phyloP scores from a whole-genome alignment of 2,329 filamentous ascomycete species.

The Dactylellina sp. region DNA sequence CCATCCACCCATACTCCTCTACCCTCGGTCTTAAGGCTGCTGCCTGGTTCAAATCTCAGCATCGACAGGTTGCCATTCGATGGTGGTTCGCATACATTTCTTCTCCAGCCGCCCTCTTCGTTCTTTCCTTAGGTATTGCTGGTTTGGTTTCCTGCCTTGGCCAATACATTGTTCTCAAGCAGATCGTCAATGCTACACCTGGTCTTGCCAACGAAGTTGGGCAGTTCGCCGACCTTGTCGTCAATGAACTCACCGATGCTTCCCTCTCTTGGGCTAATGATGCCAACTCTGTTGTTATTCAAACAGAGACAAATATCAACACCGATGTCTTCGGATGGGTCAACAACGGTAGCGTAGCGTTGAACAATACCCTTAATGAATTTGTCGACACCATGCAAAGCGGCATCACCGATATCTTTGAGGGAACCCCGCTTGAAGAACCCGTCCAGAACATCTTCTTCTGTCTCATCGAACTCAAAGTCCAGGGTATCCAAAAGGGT shows the following conservation, averaged over 20 bases:
- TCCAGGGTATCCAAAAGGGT: slow-evolving; percentile 84
- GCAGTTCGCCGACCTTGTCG: slow-evolving; percentile 81
- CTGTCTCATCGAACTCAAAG: slow-evolving; percentile 88
- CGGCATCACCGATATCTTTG: slow-evolving; percentile 81
- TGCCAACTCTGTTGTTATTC: slow-evolving; percentile 77
- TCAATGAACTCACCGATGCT: slow-evolving; percentile 76
- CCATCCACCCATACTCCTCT: slow-evolving; percentile 81
- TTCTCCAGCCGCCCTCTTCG: slow-evolving; percentile 83
- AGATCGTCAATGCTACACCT: slow-evolving; percentile 80
- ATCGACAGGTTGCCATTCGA: slow-evolving; percentile 78
- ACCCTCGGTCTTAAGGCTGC: slow-evolving; percentile 77
- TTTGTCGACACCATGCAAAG: slow-evolving; percentile 83
- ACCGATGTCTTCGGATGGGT: slow-evolving; percentile 87
- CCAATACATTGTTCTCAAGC: slow-evolving; percentile 80
- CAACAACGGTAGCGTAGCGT: slow-evolving; percentile 80
- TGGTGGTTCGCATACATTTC: slow-evolving; percentile 92
- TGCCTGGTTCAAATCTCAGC: slow-evolving; percentile 72
- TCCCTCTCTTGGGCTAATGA: slow-evolving; percentile 80
- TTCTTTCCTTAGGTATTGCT: slow-evolving; percentile 83
- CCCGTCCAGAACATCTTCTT: slow-evolving; percentile 83
- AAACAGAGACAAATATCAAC: slow-evolving; percentile 80
- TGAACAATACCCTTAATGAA: slow-evolving; percentile 85
- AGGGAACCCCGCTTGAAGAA: slow-evolving; percentile 71
- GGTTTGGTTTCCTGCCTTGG: slow-evolving; percentile 85
- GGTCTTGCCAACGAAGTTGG: slow-evolving; percentile 79